Percentiles rank a stretch among this genome's conserved stretches.
phyloP scores from a whole-genome alignment of 73 alveolate genomes.

The Uronychia setigera region DNA sequence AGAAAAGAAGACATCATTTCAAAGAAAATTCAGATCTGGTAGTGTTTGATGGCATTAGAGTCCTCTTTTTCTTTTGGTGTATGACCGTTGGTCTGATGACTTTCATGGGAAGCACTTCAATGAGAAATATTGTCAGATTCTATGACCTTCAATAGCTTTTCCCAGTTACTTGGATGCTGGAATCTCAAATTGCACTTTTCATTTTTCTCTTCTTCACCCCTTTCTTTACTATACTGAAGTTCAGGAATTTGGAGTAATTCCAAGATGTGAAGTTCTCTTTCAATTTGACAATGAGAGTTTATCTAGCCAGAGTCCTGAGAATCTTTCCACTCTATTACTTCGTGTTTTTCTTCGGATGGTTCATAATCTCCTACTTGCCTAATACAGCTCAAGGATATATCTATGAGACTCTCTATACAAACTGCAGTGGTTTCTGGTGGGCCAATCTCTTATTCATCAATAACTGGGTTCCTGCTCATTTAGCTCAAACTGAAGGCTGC shows the following conservation, averaged over 20 bases:
- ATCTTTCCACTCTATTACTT: constrained; percentile 27
- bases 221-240: neutral
- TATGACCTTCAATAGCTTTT: neutral
- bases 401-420: neutral
- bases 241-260: neutral
- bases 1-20: neutral
- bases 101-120: neutral
- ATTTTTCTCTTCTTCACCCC: neutral
- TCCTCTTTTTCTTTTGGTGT: neutral
- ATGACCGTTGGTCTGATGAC: neutral
- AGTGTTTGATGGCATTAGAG: neutral
- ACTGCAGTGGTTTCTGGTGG: constrained; percentile 52
- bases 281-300: neutral
- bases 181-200: neutral
- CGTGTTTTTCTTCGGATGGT: constrained; percentile 54
- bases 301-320: constrained; percentile 27
- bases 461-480: constrained; percentile 19
- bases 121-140: neutral
- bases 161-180: neutral
- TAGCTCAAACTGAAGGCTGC: constrained; percentile 46
- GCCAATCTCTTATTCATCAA: constrained; percentile 25
- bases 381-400: constrained; percentile 25
- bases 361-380: constrained; percentile 8
- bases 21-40: neutral
- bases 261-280: neutral